phyloP scores from a whole-genome alignment of 1,284 basidiomycete species.

The Heterobasidion irregulare region DNA sequence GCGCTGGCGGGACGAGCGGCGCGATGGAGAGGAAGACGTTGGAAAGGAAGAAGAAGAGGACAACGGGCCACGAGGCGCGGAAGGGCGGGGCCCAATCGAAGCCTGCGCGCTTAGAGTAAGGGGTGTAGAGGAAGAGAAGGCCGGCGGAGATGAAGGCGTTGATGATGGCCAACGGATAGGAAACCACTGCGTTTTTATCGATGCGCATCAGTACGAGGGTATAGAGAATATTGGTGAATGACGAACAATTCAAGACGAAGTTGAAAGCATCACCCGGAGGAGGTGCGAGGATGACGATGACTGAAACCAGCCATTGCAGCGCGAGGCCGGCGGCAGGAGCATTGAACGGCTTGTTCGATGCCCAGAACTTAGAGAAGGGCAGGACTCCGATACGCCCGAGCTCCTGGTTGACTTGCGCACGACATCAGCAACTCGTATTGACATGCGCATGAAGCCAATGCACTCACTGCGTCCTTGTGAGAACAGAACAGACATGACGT shows the following conservation, averaged over 20 bases:
- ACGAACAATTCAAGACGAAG: constrained; percentile 47
- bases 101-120: constrained; percentile 21
- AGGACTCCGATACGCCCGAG: constrained; percentile 59
- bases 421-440: neutral
- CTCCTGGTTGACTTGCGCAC: constrained; percentile 52
- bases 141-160: constrained; percentile 55
- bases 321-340: constrained; percentile 52
- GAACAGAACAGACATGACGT: constrained; percentile 53
- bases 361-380: constrained; percentile 52
- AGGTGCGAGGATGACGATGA: constrained; percentile 35
- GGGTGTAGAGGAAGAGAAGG: constrained; percentile 46
- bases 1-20: constrained; percentile 50
- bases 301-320: constrained; percentile 47
- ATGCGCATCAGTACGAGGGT: neutral
- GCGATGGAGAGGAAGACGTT: constrained; percentile 53
- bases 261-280: constrained; percentile 64
- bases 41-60: constrained; percentile 49
- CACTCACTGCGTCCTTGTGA: constrained; percentile 39
- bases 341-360: constrained; percentile 56
- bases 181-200: constrained; percentile 29
- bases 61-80: constrained; percentile 36
- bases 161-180: constrained; percentile 45
- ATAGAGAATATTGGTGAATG: neutral
- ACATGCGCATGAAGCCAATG: neutral
- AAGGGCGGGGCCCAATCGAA: constrained; percentile 56